Evolutionary conservation across 2,329 filamentous ascomycete genomes (phyloP).

Genomic region (Alternaria hordeiaustralica): DNA sequence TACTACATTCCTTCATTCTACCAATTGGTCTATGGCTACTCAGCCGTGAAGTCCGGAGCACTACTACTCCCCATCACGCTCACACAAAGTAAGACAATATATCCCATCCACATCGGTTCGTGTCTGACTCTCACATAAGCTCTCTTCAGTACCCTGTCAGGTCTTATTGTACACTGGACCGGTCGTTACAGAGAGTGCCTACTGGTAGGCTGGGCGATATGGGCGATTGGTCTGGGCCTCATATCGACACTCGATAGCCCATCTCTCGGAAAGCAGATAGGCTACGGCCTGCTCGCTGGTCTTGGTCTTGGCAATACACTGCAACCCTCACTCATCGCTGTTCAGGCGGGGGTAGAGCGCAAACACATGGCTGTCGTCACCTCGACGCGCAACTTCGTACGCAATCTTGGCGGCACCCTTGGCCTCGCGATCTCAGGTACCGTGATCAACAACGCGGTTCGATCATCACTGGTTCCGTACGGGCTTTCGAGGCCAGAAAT

Average conservation of each 20-base stretch:
- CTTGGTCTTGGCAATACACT: constrained; percentile 58
- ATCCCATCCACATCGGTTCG: accelerated
- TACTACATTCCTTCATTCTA: constrained; percentile 70
- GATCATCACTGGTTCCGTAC: constrained; percentile 11
- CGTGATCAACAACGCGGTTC: constrained; percentile 38
- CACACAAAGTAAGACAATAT: constrained; percentile 35
- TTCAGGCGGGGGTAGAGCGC: constrained; percentile 60
- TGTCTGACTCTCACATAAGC: constrained; percentile 1
- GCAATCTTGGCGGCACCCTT: constrained; percentile 64
- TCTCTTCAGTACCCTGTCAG: constrained; percentile 28
- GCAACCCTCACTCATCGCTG: constrained; percentile 62
- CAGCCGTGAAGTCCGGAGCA: constrained; percentile 59
- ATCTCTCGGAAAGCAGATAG: constrained; percentile 23
- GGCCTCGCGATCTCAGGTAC: constrained; percentile 60
- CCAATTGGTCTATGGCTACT: constrained; percentile 62
- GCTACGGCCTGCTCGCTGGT: constrained; percentile 27
- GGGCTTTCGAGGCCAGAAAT: constrained; percentile 17
- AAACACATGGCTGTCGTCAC: constrained; percentile 68
- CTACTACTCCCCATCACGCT: constrained; percentile 56
- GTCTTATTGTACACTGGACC: constrained; percentile 24
- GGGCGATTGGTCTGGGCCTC: constrained; percentile 26
- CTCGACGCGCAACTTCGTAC: constrained; percentile 68
- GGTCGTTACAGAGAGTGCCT: constrained; percentile 29
- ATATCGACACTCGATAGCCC: constrained; percentile 22
- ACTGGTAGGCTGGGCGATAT: constrained; percentile 27